These are phyloP conservation scores for Sutorius australiensis DNA, from an alignment of 768 basidiomycete species.

Conservation along the genomic window DNA sequence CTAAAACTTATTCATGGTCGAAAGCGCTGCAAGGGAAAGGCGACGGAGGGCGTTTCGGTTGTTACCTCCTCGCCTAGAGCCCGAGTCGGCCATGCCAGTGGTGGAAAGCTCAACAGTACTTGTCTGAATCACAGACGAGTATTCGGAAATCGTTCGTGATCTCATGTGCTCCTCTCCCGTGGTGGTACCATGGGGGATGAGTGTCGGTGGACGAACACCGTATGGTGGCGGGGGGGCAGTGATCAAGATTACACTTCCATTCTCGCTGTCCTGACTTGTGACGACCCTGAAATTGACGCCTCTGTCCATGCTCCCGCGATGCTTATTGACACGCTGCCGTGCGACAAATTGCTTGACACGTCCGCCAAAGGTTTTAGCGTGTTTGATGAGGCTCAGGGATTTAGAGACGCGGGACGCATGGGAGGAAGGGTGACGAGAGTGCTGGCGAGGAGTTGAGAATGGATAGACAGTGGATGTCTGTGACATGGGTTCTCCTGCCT, in stretches of 20 bases:
- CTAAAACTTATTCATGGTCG: constrained; percentile 27
- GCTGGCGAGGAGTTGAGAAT: constrained; percentile 8
- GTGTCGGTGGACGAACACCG: constrained; percentile 6
- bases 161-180: constrained; percentile 8
- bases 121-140: constrained; percentile 19
- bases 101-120: constrained; percentile 10
- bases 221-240: constrained; percentile 29
- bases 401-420: constrained; percentile 4
- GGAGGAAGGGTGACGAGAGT: constrained; percentile 1
- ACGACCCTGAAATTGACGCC: constrained; percentile 16
- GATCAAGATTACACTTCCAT: constrained; percentile 31
- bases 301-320: constrained; percentile 20
- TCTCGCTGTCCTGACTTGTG: constrained; percentile 28
- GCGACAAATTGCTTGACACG: constrained; percentile 28
- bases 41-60: constrained; percentile 25
- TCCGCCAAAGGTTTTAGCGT: constrained; percentile 27
- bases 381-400: constrained; percentile 22
- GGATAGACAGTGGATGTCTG: constrained; percentile 4
- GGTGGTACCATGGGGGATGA: constrained; percentile 3
- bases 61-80: constrained; percentile 13
- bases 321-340: constrained; percentile 8
- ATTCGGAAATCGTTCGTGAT: constrained; percentile 21
- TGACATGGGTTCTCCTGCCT: constrained; percentile 4
- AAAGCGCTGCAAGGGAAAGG: constrained; percentile 31
- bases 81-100: constrained; percentile 5